Evolutionary conservation across 768 basidiomycete species (phyloP), one percentile per base, ranked within the genome.

Genomic region (Coprinopsis strossmayeri): DNA sequence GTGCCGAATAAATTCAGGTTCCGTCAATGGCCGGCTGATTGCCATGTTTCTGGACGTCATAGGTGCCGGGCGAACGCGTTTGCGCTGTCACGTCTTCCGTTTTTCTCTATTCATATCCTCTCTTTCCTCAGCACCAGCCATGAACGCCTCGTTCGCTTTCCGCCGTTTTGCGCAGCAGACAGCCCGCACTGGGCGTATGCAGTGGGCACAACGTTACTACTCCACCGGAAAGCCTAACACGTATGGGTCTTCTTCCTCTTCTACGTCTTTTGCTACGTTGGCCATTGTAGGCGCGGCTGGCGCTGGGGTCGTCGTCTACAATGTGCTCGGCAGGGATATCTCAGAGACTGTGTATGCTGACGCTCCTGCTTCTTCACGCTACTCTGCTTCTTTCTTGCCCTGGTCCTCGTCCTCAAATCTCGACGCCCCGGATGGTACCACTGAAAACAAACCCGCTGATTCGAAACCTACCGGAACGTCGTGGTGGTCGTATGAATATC

Each of bases 221-320:
- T 45, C 43, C 25, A 45, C 43, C 30, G 43, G 18, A 27, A 45
- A 45, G 21, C 20, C 20, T 23, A 45, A 45, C 27, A 13, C 43
- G 43, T 45, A 45, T 27, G 43, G 43, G 20, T 45, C 43, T 20
- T 45, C 43, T 32, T 32, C 25, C 24, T 42, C 41, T 17, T 42
- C 41, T 5, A 17, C 43, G 43, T 27, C 28, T 4, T 32, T 28
- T 32, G 43, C 41, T 21, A 42, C 27, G 25, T 18, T 45, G 5
- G 43, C 43, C n/a, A 23, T 45, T 32, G 43, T 45, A 32, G 43
- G 43, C 25, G 28, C 43, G 28, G 28, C 43, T n/a, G 43, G 27
- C 15, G 20, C 43, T 4, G 43, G 43, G 15, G 43, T 45, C 43
- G 27, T 45, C 9, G 43, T 27, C 43, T 45, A 45, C 43, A 45